Evolutionary conservation across 1,284 basidiomycete genomes (phyloP).

Genomic region (Coniophora puteana): DNA sequence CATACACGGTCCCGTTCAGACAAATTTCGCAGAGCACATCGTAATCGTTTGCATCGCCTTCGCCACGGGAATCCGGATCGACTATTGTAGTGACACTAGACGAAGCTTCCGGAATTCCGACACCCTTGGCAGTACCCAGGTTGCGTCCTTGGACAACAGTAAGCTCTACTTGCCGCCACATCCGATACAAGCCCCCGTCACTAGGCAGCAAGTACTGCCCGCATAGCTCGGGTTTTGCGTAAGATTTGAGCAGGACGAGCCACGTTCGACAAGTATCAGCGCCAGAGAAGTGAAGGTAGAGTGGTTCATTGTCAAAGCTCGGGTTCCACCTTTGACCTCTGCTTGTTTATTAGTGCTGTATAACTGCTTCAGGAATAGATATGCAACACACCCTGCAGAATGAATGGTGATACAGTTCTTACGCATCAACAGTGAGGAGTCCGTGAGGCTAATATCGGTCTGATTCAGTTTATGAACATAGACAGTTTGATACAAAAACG

Average conservation of each 20-base stretch:
- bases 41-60: conserved; percentile 55
- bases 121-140: conserved; percentile 46
- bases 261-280: conserved; percentile 61
- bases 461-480: conserved; percentile 68
- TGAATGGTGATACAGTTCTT: conserved; percentile 71
- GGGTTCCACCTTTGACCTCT: conserved; percentile 64
- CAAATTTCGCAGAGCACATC: conserved; percentile 70
- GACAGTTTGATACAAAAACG: conserved; percentile 66
- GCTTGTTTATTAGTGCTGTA: conserved; percentile 9
- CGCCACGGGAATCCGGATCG: conserved; percentile 32
- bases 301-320: conserved; percentile 52
- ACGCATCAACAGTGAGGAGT: conserved; percentile 67
- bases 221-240: conserved; percentile 74
- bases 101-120: conserved; percentile 18
- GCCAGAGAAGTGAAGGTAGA: conserved; percentile 66
- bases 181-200: conserved; percentile 74
- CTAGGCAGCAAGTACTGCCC: conserved; percentile 52
- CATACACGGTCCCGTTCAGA: conserved; percentile 60
- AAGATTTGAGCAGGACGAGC: conserved; percentile 72
- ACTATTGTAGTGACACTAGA: conserved; percentile 19
- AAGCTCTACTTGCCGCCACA: conserved; percentile 79
- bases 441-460: conserved; percentile 68
- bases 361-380: conserved; percentile 6
- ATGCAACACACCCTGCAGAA: conserved; percentile 49
- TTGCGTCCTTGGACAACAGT: conserved; percentile 67